Evolutionary conservation across 1,139 yeast species (phyloP), one percentile per base, ranked within the genome.

Genomic region (Pichia kudriavzevii): DNA sequence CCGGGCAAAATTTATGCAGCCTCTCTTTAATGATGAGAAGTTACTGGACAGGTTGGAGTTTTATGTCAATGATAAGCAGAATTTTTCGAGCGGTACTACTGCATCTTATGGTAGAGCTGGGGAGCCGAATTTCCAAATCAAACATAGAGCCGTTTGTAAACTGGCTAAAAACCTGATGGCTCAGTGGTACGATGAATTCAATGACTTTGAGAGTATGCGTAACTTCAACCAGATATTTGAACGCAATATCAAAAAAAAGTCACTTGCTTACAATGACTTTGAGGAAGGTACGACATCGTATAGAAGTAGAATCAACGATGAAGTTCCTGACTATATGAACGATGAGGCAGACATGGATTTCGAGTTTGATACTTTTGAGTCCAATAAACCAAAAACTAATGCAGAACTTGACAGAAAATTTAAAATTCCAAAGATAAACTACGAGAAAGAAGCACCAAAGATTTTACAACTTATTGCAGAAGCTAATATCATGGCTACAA

Each of bases 401-500:
- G 48, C 36, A 11, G 73, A 72, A 44, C 70, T 77, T 15, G 80
- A 79, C 48, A 67, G 61, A 38, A 64, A 70, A 47, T 81, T 62
- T 52, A 63, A 66, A 39, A 79, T 80, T 30, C 88, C 91, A 7
- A 73, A 67, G 43, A 78, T 82, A 50, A 77, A 81, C 58, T 67
- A 80, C 46, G 69, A 64, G 38, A 75, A 74, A 42, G 95, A 84
- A 50, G 75, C 78, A 1, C 91, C 95, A 10, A 75, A 70, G 55
- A 81, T 88, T 43, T 66, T 78, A 43, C 60, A 66, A 15, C 60
- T 79, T 8, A 72, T 88, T 38, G 87, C 95, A 3, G 83, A 83
- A 40, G 76, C 94, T 13, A 74, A 80, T 37, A 75, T 85, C 8
- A 72, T 79, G 9, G 72, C 95, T 6, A 80, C 88, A 1, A 70